These are phyloP conservation scores for Carallia brachiata DNA, from an alignment of 345 rosid genomes.

Conservation along the genomic window DNA sequence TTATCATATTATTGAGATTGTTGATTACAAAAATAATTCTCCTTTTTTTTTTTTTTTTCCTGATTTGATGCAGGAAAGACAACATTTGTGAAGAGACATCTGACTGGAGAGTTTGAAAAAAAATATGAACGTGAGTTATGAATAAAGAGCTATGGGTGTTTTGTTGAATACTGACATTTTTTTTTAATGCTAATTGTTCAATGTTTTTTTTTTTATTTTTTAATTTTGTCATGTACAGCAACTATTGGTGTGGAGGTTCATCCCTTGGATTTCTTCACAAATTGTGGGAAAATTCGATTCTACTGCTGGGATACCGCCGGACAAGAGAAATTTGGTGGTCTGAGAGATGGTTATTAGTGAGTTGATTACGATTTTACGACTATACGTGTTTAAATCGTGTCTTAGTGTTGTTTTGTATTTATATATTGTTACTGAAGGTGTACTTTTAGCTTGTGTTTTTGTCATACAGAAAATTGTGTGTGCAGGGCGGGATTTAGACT, in stretches of 20 bases:
- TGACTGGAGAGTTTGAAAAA: constrained; percentile 49
- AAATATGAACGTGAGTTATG: constrained; percentile 42
- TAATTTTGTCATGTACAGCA: constrained; percentile 36
- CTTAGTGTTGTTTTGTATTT: too few relatives aligned
- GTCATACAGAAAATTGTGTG: too few relatives aligned
- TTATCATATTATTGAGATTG: not conserved
- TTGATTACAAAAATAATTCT: too few relatives aligned
- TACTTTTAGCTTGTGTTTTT: too few relatives aligned
- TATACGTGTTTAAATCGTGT: too few relatives aligned
- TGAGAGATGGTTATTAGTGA: constrained; percentile 95
- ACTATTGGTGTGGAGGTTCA: constrained; percentile 98
- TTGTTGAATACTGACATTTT: not conserved
- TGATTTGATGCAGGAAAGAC: constrained; percentile 33
- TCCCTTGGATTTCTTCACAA: constrained; percentile 89
- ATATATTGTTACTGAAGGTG: too few relatives aligned
- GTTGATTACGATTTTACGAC: constrained; percentile 13
- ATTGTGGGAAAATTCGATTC: constrained; percentile 84
- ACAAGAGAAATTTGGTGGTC: constrained; percentile 94
- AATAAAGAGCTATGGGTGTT: not conserved
- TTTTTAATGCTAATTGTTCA: not conserved
- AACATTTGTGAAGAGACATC: constrained; percentile 47
- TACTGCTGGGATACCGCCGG: constrained; percentile 99
- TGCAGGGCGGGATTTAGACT: too few relatives aligned
- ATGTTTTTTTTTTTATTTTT: not conserved
- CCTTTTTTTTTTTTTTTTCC: not conserved